A percentile compares a stretch with the other conserved stretches of the same genome.
phyloP scores from a whole-genome alignment of 495 filamentous ascomycete genomes.

The Penicillium roqueforti region DNA sequence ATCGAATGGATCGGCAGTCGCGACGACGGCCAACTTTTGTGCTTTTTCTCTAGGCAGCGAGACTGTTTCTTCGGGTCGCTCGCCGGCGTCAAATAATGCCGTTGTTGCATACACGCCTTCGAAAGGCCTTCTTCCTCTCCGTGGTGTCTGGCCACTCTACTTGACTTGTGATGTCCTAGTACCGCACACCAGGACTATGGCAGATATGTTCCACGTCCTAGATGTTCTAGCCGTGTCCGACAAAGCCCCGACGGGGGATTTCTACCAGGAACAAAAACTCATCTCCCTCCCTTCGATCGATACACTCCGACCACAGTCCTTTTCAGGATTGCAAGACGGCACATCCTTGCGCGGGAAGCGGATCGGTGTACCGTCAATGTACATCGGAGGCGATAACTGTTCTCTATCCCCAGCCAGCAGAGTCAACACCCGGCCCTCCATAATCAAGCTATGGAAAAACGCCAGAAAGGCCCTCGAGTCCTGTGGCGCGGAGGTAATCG shows the following conservation, averaged over 20 bases:
- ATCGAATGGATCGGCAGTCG: slow-evolving; percentile 39
- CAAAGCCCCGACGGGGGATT: slow-evolving; percentile 26
- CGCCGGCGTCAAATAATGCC: slow-evolving; percentile 37
- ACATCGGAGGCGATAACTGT: slow-evolving; percentile 26
- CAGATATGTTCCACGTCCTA: slow-evolving; percentile 30
- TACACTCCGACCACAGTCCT: slow-evolving; percentile 24
- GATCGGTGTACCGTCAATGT: slow-evolving; percentile 34
- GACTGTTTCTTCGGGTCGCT: slow-evolving; percentile 38
- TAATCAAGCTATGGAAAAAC: slow-evolving; percentile 31
- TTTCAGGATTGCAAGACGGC: slow-evolving; percentile 15
- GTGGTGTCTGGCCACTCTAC: slow-evolving; percentile 36
- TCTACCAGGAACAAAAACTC: slow-evolving; percentile 32
- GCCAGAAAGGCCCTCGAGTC: slow-evolving; percentile 22
- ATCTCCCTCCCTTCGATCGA: slow-evolving; percentile 25
- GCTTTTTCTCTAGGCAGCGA: slow-evolving; percentile 37
- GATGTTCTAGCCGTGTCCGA: slow-evolving; percentile 31
- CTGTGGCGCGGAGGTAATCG: slow-evolving; percentile 32
- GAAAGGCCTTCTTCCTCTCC: slow-evolving; percentile 32
- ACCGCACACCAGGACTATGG: slow-evolving; percentile 33
- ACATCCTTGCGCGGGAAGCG: slow-evolving; percentile 27
- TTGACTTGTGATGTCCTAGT: slow-evolving; percentile 37
- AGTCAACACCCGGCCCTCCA: slow-evolving; percentile 25
- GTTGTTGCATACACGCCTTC: slow-evolving; percentile 38
- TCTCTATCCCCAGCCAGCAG: slow-evolving; percentile 17
- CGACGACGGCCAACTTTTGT: slow-evolving; percentile 33